Conservation (phyloP, 2,329 filamentous ascomycete species). For the Trichoderma semiorbis region DNA sequence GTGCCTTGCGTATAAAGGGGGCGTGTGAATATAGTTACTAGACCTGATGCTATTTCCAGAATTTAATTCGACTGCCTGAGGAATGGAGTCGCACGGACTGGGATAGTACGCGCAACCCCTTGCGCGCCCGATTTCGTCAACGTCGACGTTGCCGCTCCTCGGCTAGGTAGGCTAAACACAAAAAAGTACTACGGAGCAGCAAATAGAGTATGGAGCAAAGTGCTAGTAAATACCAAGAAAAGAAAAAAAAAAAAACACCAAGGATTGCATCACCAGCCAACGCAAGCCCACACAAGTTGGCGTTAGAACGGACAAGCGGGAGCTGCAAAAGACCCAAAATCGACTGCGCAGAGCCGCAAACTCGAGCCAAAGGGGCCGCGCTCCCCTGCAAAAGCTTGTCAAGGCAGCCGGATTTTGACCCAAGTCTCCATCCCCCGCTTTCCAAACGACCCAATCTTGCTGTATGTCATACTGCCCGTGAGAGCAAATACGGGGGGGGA, state of each 20-base stretch:
- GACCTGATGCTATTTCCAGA: not conserved
- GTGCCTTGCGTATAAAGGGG: constrained; percentile 6
- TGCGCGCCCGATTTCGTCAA: not conserved
- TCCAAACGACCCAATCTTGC: not conserved
- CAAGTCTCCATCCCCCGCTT: constrained; percentile 5
- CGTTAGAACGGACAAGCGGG: not conserved
- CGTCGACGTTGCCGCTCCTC: not conserved
- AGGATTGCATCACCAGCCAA: constrained; percentile 11
- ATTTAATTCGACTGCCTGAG: not conserved
- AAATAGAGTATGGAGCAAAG: not conserved
- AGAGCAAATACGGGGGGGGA: not conserved
- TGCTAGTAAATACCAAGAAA: not conserved
- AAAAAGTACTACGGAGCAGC: not conserved
- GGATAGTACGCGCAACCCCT: not conserved
- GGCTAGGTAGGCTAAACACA: not conserved
- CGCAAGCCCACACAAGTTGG: constrained; percentile 3
- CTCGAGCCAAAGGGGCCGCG: not conserved
- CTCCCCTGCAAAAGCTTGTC: not conserved
- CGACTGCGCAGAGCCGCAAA: constrained; percentile 7
- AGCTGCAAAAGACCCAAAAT: not conserved
- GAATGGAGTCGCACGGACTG: not conserved
- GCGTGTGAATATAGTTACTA: not conserved
- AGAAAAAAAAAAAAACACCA: not conserved
- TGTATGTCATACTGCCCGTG: not conserved
- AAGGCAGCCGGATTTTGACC: constrained; percentile 16